Conservation (phyloP, 2,329 filamentous ascomycete species). For the Juglanconis sp. region DNA sequence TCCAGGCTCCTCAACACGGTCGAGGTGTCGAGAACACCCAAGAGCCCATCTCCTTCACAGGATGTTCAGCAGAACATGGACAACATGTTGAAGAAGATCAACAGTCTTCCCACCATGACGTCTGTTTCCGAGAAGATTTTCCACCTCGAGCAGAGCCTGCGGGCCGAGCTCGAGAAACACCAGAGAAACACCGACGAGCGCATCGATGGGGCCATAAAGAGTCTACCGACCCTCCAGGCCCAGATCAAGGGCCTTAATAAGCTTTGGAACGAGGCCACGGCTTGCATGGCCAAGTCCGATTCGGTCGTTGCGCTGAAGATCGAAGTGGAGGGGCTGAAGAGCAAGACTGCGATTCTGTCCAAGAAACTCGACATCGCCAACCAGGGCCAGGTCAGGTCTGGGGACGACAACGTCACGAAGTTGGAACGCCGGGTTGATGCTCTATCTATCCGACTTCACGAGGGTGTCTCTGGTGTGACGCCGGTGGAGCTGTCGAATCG, state of each 20-base stretch:
- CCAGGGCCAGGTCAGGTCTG: not conserved
- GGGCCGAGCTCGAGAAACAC: not conserved
- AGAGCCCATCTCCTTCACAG: not conserved
- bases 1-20: not conserved
- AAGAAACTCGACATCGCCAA: not conserved
- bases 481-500: not conserved
- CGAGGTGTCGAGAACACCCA: not conserved
- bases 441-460: not conserved
- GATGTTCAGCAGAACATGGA: not conserved
- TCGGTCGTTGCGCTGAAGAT: not conserved
- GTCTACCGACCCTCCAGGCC: not conserved
- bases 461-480: not conserved
- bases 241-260: not conserved
- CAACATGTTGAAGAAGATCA: not conserved
- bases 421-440: not conserved
- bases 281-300: not conserved
- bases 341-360: not conserved
- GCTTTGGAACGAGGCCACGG: not conserved
- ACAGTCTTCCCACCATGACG: not conserved
- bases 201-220: not conserved
- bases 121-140: not conserved
- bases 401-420: not conserved
- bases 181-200: not conserved
- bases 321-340: not conserved
- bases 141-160: not conserved